Percentiles rank a stretch among this genome's conserved stretches.
Evolutionary conservation across 352 stramenopile genomes (phyloP).

Genomic region (Phytophthora citricola): DNA sequence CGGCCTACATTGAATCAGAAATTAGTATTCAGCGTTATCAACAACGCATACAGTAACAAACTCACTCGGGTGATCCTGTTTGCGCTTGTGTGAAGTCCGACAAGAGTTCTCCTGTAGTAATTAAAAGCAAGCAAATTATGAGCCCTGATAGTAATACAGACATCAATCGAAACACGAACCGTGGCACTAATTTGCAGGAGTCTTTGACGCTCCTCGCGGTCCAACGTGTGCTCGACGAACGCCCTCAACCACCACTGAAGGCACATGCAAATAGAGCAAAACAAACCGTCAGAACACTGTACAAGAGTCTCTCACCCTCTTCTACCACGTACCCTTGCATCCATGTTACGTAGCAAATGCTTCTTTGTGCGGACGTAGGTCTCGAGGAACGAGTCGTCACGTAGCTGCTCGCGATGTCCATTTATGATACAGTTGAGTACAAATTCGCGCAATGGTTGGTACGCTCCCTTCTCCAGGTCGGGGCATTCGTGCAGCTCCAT

Average conservation of each 20-base stretch:
- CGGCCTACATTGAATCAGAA: conserved; percentile 42
- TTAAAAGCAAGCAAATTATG: not conserved
- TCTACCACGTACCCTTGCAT: conserved; percentile 59
- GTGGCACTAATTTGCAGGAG: conserved; percentile 52
- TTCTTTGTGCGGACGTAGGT: conserved; percentile 62
- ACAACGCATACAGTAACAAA: not conserved
- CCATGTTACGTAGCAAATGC: conserved; percentile 69
- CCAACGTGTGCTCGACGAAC: conserved; percentile 77
- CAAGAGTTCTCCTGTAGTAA: conserved; percentile 49
- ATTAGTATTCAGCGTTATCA: conserved; percentile 3
- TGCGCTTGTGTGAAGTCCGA: conserved; percentile 71
- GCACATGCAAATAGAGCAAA: not conserved
- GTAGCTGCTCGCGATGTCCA: conserved; percentile 54
- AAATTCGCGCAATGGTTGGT: conserved; percentile 68
- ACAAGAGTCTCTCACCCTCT: not conserved
- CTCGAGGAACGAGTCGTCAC: conserved; percentile 68
- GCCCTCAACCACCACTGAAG: conserved; percentile 75
- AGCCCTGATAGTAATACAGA: not conserved
- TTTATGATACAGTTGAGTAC: conserved; percentile 52
- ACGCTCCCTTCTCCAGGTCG: conserved; percentile 53
- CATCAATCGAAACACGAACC: conserved; percentile 20
- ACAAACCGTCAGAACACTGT: conserved; percentile 8
- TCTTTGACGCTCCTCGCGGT: conserved; percentile 63
- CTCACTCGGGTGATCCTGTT: conserved; percentile 72
- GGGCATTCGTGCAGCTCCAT: conserved; percentile 79